Evolutionary conservation across 2,329 filamentous ascomycete species (phyloP).

Genomic region (Venturia aucupariae): DNA sequence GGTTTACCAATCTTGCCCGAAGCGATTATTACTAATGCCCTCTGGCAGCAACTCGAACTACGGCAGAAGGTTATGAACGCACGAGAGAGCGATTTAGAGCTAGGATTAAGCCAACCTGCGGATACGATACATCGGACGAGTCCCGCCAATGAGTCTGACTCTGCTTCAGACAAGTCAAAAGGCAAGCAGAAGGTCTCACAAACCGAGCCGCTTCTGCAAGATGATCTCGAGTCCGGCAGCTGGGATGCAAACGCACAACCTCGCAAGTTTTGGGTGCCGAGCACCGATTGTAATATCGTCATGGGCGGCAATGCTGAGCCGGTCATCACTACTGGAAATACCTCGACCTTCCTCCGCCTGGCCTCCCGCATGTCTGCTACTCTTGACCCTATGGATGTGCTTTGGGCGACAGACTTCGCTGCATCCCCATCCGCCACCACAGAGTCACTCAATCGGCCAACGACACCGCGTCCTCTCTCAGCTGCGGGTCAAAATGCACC

Average conservation of each 20-base stretch:
- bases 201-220: background rate
- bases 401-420: constrained; percentile 47
- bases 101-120: constrained; percentile 39
- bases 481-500: background rate
- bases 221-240: constrained; percentile 34
- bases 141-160: constrained; percentile 19
- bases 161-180: constrained; percentile 23
- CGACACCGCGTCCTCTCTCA: background rate
- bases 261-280: constrained; percentile 50
- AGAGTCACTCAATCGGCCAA: constrained; percentile 2
- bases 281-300: constrained; percentile 45
- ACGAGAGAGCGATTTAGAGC: constrained; percentile 41
- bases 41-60: constrained; percentile 50
- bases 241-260: constrained; percentile 47
- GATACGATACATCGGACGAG: constrained; percentile 25
- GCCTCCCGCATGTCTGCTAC: constrained; percentile 40
- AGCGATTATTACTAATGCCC: constrained; percentile 44
- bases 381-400: constrained; percentile 44
- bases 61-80: constrained; percentile 47
- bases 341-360: constrained; percentile 33
- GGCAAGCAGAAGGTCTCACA: constrained; percentile 35
- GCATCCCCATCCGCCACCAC: constrained; percentile 31
- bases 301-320: constrained; percentile 46
- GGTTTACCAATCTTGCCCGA: constrained; percentile 47
- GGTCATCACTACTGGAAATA: constrained; percentile 37